A percentile compares a stretch with the other conserved stretches of the same genome.
Conservation (phyloP, 2,329 filamentous ascomycete genomes). For the Fusarium buharicum region DNA sequence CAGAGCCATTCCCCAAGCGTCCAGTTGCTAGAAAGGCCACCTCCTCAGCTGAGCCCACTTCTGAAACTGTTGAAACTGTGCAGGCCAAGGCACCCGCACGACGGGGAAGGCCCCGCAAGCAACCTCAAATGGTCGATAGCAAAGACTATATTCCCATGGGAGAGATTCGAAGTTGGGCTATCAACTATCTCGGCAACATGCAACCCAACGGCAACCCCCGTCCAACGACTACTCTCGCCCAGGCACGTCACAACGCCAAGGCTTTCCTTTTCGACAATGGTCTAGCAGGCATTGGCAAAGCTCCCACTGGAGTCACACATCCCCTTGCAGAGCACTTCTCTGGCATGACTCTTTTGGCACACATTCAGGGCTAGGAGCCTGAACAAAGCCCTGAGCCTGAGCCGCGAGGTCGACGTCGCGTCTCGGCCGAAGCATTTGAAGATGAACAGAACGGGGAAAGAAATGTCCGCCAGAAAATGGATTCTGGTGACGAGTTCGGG, state of each 20-base stretch:
- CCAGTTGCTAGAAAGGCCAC: constrained; percentile 27
- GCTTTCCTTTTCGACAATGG: constrained; percentile 49
- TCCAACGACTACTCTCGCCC: constrained; percentile 44
- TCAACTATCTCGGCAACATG: constrained; percentile 67
- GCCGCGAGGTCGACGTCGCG: constrained; percentile 53
- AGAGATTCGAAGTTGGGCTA: constrained; percentile 55
- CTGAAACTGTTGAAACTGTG: constrained; percentile 39
- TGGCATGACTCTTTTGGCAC: constrained; percentile 55
- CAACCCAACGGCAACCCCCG: constrained; percentile 45
- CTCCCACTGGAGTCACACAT: constrained; percentile 47
- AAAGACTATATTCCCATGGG: constrained; percentile 50
- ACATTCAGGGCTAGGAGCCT: constrained; percentile 42
- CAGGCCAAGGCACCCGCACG: constrained; percentile 34
- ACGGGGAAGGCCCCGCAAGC: constrained; percentile 44
- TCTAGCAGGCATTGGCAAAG: constrained; percentile 45
- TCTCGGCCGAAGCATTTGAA: constrained; percentile 57
- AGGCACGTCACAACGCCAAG: constrained; percentile 54
- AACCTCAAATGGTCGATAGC: constrained; percentile 47
- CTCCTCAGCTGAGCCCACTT: constrained; percentile 32
- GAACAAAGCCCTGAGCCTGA: constrained; percentile 32
- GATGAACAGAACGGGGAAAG: constrained; percentile 51
- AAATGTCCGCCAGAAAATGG: constrained; percentile 53
- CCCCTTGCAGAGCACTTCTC: constrained; percentile 59
- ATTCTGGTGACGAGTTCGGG: constrained; percentile 46
- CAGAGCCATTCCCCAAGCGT: constrained; percentile 49